Base-by-base conservation (phyloP, 805 yeast genomes). In the Ogataea wickerhamii region DNA sequence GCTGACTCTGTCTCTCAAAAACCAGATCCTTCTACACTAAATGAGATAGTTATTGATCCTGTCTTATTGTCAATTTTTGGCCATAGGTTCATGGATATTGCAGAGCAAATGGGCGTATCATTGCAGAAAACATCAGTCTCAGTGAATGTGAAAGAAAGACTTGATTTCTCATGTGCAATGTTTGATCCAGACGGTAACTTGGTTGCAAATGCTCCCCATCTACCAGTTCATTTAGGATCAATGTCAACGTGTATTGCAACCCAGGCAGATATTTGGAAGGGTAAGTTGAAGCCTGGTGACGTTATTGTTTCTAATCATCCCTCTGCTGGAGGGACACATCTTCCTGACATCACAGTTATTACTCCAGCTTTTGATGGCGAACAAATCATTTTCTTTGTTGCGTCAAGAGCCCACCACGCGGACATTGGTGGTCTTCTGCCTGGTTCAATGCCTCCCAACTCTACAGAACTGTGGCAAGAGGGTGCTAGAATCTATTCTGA, bases 361-460 rank as follows among this genome's bases (percentile, higher is more conserved):
- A 85, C 96, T 0, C 98, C 98, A 0, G 88, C 89, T 2, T 83
- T 87, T 55, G 68, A 76, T n/a, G 68, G 69, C 29, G 73, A 68
- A 5, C 60, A 67, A 37, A 71, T 87, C 24, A 75, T 87, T 19
- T 89, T 89, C 58, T 89, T 87, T 70, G 88, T 87, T 11, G 98
- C 97, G 0, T 82, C 95, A 0, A 71, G 98, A 47, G 97, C 96
- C 2, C 98, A 89, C 63, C 98, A 91, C 63, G 89, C 96, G 5
- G 98, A 89, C 61, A 89, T 91, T 54, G 97, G 98, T 13, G 94
- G 95, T 11, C 76, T 82, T 41, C 64, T 87, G 24, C 95, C 97
- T 1, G 97, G 97, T 1, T 83, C 95, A 0, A 87, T 89, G 88
- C 96, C 97, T 12, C 95, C 96, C 7, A 80, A 83, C 55, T 87